Percentiles rank a stretch among this genome's conserved stretches.
Conservation (phyloP, 2,329 filamentous ascomycete species). For the Colletotrichum trifolii region DNA sequence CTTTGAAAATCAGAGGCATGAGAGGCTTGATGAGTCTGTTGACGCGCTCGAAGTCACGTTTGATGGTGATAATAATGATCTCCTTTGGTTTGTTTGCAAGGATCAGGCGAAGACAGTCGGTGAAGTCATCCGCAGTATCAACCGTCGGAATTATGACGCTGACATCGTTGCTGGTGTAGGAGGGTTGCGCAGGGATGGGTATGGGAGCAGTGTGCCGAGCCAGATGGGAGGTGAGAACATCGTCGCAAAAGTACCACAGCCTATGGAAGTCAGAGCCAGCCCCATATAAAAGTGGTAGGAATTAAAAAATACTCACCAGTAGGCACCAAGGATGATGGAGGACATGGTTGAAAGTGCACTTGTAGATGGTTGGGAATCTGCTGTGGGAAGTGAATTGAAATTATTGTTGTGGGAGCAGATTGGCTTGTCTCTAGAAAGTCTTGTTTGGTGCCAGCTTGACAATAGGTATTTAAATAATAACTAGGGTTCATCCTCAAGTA, state of each 20-base stretch:
- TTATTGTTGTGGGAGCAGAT: background rate
- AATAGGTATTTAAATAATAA: no score
- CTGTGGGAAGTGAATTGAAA: background rate
- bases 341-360: slow-evolving; percentile 1
- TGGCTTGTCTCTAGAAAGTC: background rate
- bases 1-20: background rate
- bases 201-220: slow-evolving; percentile 5
- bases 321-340: background rate
- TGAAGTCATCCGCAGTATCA: slow-evolving; percentile 38
- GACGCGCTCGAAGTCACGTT: slow-evolving; percentile 25
- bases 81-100: slow-evolving; percentile 40
- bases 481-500: no score
- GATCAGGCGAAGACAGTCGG: slow-evolving; percentile 39
- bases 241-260: slow-evolving; percentile 23
- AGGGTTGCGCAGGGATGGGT: slow-evolving; percentile 16
- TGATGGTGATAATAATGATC: slow-evolving; percentile 44
- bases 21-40: slow-evolving; percentile 13
- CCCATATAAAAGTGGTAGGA: background rate
- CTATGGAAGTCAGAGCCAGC: background rate
- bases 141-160: slow-evolving; percentile 44
- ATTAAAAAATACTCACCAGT: slow-evolving; percentile 15
- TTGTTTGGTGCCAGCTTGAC: no score
- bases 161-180: slow-evolving; percentile 37
- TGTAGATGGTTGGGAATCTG: background rate
- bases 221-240: slow-evolving; percentile 12